Evolutionary conservation across 2,329 filamentous ascomycete species (phyloP), one percentile per base, ranked within the genome.

Genomic region (Capronia coronata): DNA sequence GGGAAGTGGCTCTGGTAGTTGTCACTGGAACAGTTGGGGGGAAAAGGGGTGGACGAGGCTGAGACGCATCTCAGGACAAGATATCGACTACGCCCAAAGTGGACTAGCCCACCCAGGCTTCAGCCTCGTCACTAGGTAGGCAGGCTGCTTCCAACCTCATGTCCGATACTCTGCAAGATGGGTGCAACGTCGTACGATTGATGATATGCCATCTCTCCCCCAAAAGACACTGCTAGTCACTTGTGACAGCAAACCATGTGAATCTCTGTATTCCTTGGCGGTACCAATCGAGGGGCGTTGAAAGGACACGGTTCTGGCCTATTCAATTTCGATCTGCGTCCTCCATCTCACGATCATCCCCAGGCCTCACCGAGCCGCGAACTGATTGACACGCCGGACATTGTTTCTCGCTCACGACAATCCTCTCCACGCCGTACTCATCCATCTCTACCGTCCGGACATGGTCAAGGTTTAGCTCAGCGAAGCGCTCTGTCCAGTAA

Each of bases 381-480:
- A 6, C 32, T 6, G 13, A n/a, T 13, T 22, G 39, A 13, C 39
- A 42, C 8, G 39, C 39, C 9, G 39, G 39, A 14, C 39, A 42
- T 23, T 42, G 18, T 5, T 41, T 16, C 19, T 41, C 16, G 21
- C 16, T 41, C 13, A 41, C 38, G 5, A 23, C 21, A 21, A 41
- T 13, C n/a, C 38, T 18, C 13, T 19, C 38, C 6, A 21, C 13
- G 9, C 38, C 38, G 19, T 41, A 19, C 19, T 19, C 16, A 23
- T 42, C 39, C 22, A 23, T 14, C 16, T n/a, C 19, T 4, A 42
- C 16, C 18, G 9, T 23, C 16, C 18, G 18, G n/a, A 42, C 16
- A 16, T 23, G 16, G 39, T 37, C 46, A 8, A 38, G 38, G 34
- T 50, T 50, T 11, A 44, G n/a, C 23, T 39, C 16, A 32, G n/a